Percentiles rank a stretch among this genome's conserved stretches.
Evolutionary conservation across 2,329 filamentous ascomycete species (phyloP).

Genomic region (Hansfordia pulvinata): DNA sequence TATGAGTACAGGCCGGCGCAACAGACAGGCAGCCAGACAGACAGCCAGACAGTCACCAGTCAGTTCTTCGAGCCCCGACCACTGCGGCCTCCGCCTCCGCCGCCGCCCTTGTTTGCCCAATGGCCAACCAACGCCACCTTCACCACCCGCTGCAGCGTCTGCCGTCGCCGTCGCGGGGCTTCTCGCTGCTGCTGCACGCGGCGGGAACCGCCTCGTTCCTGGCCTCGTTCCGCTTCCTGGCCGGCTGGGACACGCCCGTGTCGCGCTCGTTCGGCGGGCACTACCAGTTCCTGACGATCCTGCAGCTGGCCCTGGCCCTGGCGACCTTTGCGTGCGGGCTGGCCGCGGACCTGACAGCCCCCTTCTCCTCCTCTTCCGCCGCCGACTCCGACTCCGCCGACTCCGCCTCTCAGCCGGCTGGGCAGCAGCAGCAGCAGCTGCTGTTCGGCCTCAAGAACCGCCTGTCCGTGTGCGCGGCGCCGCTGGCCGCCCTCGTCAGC

Average conservation of each 20-base stretch:
- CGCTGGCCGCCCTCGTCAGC: constrained; percentile 57
- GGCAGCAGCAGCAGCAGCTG: too few relatives aligned
- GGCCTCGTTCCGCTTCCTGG: constrained; percentile 38
- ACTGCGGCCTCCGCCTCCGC: too few relatives aligned
- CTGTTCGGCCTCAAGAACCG: constrained; percentile 56
- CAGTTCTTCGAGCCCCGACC: too few relatives aligned
- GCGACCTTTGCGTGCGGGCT: constrained; percentile 48
- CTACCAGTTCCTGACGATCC: constrained; percentile 62
- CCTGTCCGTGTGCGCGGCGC: constrained; percentile 50
- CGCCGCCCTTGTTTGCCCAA: too few relatives aligned
- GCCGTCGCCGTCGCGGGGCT: constrained; percentile 46
- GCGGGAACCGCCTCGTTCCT: constrained; percentile 37
- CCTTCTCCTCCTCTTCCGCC: too few relatives aligned
- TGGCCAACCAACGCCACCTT: too few relatives aligned
- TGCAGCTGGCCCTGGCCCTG: constrained; percentile 49
- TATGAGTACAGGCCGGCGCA: too few relatives aligned
- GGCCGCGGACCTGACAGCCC: constrained; percentile 51
- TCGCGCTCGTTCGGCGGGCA: constrained; percentile 51
- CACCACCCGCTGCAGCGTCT: constrained; percentile 53
- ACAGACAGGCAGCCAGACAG: too few relatives aligned
- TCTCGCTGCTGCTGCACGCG: constrained; percentile 50
- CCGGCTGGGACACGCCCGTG: constrained; percentile 33
- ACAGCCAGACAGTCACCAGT: too few relatives aligned
- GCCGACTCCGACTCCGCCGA: too few relatives aligned
- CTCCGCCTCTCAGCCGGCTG: constrained; percentile 31